Conservation (phyloP, 768 basidiomycete genomes). For the Pulveroboletus sp. region DNA sequence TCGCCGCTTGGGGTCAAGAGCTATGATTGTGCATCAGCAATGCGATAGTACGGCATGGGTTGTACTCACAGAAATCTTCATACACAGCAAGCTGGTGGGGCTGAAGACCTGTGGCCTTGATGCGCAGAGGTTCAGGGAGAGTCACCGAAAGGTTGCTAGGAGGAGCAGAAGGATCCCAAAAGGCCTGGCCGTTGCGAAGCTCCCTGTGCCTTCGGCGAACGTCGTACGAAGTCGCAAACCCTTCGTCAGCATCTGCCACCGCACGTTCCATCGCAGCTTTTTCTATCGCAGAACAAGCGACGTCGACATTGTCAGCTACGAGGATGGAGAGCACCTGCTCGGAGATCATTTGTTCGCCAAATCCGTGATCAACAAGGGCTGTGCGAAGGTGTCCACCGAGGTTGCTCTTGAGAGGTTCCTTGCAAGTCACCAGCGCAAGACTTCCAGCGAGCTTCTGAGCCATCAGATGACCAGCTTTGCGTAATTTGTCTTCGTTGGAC, state of each 20-base stretch:
- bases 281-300: slow-evolving; percentile 92
- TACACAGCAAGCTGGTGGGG: slow-evolving; percentile 83
- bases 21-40: slow-evolving; percentile 28
- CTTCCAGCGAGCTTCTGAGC: slow-evolving; percentile 96
- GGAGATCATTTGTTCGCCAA: slow-evolving; percentile 79
- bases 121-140: slow-evolving; percentile 85
- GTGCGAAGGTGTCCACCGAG: slow-evolving; percentile 85
- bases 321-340: slow-evolving; percentile 78
- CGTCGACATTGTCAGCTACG: slow-evolving; percentile 88
- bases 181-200: slow-evolving; percentile 67
- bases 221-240: slow-evolving; percentile 78
- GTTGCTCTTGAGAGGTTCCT: slow-evolving; percentile 92
- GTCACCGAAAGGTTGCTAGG: slow-evolving; percentile 63
- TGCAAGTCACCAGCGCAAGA: slow-evolving; percentile 95
- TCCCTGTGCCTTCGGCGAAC: slow-evolving; percentile 83
- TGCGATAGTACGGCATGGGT: slow-evolving; percentile 1
- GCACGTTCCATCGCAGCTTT: slow-evolving; percentile 98
- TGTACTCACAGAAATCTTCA: slow-evolving; percentile 80
- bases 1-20: slow-evolving; percentile 55
- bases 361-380: slow-evolving; percentile 80
- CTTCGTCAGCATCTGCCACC: slow-evolving; percentile 88
- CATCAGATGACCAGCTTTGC: slow-evolving; percentile 92
- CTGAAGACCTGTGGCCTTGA: slow-evolving; percentile 80
- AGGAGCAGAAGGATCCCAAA: slow-evolving; percentile 83
- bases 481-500: slow-evolving; percentile 82